phyloP scores from a whole-genome alignment of 2,329 filamentous ascomycete genomes.

The Lecanosticta acicola region DNA sequence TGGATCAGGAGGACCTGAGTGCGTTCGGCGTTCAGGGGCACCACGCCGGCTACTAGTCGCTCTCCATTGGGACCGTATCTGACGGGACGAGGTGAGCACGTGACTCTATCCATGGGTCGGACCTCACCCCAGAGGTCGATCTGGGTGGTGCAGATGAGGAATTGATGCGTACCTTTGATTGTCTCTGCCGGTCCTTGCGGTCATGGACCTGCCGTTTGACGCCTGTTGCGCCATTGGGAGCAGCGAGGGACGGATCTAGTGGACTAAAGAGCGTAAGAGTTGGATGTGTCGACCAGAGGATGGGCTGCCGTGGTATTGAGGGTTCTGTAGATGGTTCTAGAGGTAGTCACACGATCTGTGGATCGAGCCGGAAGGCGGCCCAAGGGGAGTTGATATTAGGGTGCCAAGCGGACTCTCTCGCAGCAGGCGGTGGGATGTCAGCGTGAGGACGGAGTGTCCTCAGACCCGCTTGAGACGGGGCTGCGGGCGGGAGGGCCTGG shows the following conservation, averaged over 20 bases:
- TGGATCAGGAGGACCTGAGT: conserved; percentile 88
- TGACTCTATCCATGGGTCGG: not conserved
- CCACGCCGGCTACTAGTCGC: conserved; percentile 88
- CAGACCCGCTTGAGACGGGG: conserved; percentile 48
- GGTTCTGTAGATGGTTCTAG: conserved; percentile 2
- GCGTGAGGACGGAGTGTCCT: conserved; percentile 26
- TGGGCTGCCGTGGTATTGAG: not conserved
- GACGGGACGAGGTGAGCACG: conserved; percentile 1
- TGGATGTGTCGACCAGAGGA: conserved; percentile 9
- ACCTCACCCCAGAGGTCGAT: not conserved
- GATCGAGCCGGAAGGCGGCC: not conserved
- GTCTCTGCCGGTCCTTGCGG: conserved; percentile 69
- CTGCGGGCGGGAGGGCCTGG: conserved; percentile 39
- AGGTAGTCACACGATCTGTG: conserved; percentile 13
- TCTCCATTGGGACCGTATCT: conserved; percentile 92
- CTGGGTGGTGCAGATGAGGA: not conserved
- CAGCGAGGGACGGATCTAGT: conserved; percentile 14
- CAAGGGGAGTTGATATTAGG: not conserved
- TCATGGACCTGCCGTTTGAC: conserved; percentile 41
- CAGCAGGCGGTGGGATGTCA: conserved; percentile 27
- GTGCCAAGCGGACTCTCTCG: conserved; percentile 12
- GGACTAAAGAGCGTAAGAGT: conserved; percentile 19
- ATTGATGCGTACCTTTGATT: conserved; percentile 57
- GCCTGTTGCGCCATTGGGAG: conserved; percentile 41
- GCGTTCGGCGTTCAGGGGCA: conserved; percentile 81